A percentile compares a stretch with the other conserved stretches of the same genome.
Conservation (phyloP, 2,329 filamentous ascomycete species). For the Cercospora beticola region DNA sequence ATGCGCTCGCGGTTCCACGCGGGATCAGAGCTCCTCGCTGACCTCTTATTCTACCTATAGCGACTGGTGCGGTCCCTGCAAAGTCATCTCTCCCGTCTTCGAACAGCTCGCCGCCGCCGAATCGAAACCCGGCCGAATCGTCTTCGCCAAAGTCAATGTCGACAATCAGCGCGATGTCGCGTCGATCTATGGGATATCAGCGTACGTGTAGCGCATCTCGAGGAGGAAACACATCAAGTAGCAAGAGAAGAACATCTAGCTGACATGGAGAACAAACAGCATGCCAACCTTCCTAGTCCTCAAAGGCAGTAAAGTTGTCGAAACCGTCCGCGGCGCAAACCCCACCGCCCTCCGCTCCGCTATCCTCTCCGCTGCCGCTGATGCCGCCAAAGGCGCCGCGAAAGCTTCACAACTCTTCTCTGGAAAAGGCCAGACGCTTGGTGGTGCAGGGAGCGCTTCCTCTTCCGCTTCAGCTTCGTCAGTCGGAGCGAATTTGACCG, state of each 20-base stretch:
- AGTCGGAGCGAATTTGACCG: background rate
- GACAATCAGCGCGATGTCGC: conserved; percentile 54
- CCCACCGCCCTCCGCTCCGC: conserved; percentile 50
- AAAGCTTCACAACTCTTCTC: conserved; percentile 39
- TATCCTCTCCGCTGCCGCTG: conserved; percentile 46
- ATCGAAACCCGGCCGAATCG: conserved; percentile 46
- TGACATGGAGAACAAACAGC: conserved; percentile 13
- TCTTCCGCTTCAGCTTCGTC: conserved; percentile 1
- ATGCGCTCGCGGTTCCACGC: background rate
- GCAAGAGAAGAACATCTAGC: too few relatives aligned
- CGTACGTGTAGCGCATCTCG: conserved; percentile 30
- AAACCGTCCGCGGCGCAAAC: conserved; percentile 52
- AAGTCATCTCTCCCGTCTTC: conserved; percentile 54
- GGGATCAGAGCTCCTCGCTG: background rate
- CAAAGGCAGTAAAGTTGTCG: conserved; percentile 44
- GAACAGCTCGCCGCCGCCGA: conserved; percentile 54
- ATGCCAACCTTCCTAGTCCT: conserved; percentile 54
- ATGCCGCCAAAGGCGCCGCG: conserved; percentile 41
- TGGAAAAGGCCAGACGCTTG: conserved; percentile 46
- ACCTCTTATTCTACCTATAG: background rate
- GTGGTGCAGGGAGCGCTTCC: background rate
- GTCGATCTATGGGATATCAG: conserved; percentile 50
- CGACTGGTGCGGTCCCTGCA: conserved; percentile 58
- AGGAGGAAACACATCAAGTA: background rate
- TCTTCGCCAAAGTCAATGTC: conserved; percentile 58